phyloP scores from a whole-genome alignment of 2,329 filamentous ascomycete species.

The Claviceps arundinis region DNA sequence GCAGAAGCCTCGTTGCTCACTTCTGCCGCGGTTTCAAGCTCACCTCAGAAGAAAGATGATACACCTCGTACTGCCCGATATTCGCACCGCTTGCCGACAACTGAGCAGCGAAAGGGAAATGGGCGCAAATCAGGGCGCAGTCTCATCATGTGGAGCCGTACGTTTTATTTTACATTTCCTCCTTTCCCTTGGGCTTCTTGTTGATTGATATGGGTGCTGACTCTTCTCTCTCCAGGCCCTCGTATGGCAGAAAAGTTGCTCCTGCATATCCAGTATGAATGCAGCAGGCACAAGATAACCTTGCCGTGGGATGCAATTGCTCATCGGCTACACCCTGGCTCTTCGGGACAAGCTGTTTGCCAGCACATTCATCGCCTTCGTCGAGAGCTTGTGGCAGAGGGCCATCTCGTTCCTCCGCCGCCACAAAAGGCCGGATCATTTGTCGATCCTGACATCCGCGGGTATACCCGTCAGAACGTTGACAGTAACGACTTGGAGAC shows the following conservation, averaged over 20 bases:
- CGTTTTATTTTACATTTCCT: conserved; percentile 9
- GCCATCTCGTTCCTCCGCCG: conserved; percentile 28
- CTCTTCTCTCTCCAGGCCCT: conserved; percentile 19
- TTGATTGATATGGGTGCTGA: background rate
- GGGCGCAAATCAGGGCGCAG: conserved; percentile 21
- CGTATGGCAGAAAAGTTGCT: conserved; percentile 34
- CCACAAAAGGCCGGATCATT: conserved; percentile 13
- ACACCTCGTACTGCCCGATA: conserved; percentile 10
- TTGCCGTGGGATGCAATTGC: conserved; percentile 28
- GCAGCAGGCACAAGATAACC: conserved; percentile 15
- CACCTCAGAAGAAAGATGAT: conserved; percentile 2
- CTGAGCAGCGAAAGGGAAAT: conserved; percentile 14
- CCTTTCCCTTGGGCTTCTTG: background rate
- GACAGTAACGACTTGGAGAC: conserved; percentile 13
- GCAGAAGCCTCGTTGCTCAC: conserved; percentile 2
- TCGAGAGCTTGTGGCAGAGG: conserved; percentile 21
- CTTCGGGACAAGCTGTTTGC: conserved; percentile 23
- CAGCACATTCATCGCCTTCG: conserved; percentile 26
- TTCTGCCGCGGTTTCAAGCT: background rate
- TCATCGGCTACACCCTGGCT: conserved; percentile 27
- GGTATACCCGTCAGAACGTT: conserved; percentile 17
- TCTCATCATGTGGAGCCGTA: conserved; percentile 31
- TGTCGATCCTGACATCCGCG: conserved; percentile 17
- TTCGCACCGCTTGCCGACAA: conserved; percentile 14
- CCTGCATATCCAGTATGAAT: conserved; percentile 28